Base-by-base conservation (phyloP, 768 basidiomycete species). In the Trametes elegans region DNA sequence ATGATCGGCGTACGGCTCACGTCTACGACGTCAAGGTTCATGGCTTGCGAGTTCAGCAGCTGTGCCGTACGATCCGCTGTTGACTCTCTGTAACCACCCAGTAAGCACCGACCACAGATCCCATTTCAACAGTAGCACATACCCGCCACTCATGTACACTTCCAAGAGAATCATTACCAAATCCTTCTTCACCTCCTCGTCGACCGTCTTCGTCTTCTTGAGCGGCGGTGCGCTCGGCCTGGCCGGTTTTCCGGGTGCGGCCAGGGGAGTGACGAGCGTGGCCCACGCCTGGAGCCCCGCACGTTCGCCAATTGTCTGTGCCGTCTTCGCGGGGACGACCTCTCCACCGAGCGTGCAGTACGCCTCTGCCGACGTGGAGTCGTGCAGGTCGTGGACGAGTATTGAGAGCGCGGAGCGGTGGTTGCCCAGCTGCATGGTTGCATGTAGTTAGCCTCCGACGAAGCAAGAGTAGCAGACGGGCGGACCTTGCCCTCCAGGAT, bases 261-360 rank as follows among this genome's bases (percentile, higher is more conserved):
- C 46, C 63, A 64, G 57, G 14, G 69, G 64, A 21, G 63, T 71
- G 52, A 79, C 80, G 23, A 81, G 69, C 46, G 74, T 71, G 11
- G 75, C 80, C 88, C 79, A 89, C 39, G 71, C 72, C 62, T 77
- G 80, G 62, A 84, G 71, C 11, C 71, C 74, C 11, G 67, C 65
- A 18, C 74, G 80, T 64, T 76, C 79, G 21, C 78, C 83, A 34
- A 85, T 73, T 0, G 71, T 49, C 31, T 76, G 74, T 0, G 84
- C 85, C 0, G 78, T 70, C 58, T 80, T 84, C 2, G 77, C 72
- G 0, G 87, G 78, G 4, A 97, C 73, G 21, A 96, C 79, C 19
- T 83, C 80, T 5, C 94, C 92, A 16, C 84, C 85, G 28, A 88
- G 81, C 1, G 87, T 80, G 63, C 94, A 96, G 69, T 94, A 97